phyloP scores from a whole-genome alignment of 2,329 filamentous ascomycete genomes.

The Fusarium sp. region DNA sequence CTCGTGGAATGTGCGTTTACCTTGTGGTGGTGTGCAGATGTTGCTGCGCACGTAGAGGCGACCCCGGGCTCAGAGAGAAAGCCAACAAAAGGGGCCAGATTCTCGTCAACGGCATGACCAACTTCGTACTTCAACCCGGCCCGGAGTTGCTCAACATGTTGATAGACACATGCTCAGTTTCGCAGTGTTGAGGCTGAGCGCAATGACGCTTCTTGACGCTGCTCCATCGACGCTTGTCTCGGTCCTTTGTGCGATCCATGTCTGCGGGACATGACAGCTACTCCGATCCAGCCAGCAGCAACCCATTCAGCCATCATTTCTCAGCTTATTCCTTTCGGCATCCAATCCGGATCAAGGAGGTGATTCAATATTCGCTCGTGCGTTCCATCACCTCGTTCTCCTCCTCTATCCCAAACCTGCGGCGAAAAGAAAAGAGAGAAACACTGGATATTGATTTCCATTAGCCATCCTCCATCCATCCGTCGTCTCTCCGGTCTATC shows the following conservation, averaged over 20 bases:
- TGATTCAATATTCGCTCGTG: constrained; percentile 9
- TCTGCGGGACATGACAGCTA: constrained; percentile 18
- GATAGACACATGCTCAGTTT: background rate
- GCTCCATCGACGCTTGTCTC: constrained; percentile 15
- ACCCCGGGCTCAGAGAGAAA: background rate
- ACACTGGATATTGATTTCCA: constrained; percentile 6
- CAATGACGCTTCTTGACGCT: background rate
- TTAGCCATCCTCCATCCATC: constrained; percentile 8
- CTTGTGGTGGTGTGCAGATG: constrained; percentile 14
- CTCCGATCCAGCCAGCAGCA: constrained; percentile 22
- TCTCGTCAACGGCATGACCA: background rate
- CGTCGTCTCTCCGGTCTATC: background rate
- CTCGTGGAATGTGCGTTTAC: constrained; percentile 33
- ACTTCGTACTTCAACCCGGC: background rate
- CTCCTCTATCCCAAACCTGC: background rate
- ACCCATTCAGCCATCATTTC: constrained; percentile 36
- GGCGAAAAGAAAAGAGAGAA: background rate
- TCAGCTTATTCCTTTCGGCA: constrained; percentile 25
- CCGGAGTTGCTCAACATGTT: background rate
- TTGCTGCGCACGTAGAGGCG: background rate
- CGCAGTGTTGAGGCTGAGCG: constrained; percentile 6
- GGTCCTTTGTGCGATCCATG: constrained; percentile 17
- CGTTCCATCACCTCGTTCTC: constrained; percentile 4
- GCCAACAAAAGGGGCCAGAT: background rate
- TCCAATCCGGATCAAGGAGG: constrained; percentile 2